A percentile compares a stretch with the other conserved stretches of the same genome.
These are phyloP conservation scores for Fusarium liriodendri DNA, from an alignment of 2,329 filamentous ascomycete genomes.

Conservation along the genomic window DNA sequence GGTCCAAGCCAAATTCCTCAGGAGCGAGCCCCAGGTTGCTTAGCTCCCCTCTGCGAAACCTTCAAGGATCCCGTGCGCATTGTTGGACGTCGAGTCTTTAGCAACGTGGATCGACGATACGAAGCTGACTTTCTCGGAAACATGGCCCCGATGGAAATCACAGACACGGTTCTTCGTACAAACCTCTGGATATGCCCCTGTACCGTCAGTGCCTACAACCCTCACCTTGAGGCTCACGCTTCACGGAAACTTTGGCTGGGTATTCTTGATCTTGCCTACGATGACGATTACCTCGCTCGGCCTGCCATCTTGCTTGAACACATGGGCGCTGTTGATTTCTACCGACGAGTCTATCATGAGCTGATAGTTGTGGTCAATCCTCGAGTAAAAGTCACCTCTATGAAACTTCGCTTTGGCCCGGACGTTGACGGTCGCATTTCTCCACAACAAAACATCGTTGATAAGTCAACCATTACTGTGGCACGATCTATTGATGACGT, in stretches of 20 bases:
- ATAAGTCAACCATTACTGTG: not conserved
- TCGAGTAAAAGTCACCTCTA: not conserved
- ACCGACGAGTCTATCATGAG: constrained; percentile 33
- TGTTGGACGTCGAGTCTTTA: constrained; percentile 32
- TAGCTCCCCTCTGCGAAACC: constrained; percentile 18
- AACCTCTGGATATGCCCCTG: constrained; percentile 39
- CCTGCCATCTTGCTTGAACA: constrained; percentile 38
- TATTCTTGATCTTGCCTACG: constrained; percentile 35
- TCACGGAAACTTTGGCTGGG: constrained; percentile 28
- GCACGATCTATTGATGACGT: constrained; percentile 7
- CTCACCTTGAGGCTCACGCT: not conserved
- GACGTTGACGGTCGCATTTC: not conserved
- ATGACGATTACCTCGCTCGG: constrained; percentile 35
- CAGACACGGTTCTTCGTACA: constrained; percentile 32
- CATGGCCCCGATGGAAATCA: constrained; percentile 32
- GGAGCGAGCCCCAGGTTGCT: constrained; percentile 23
- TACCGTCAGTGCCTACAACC: constrained; percentile 1
- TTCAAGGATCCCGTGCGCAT: constrained; percentile 31
- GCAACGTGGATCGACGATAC: constrained; percentile 22
- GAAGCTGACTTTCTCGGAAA: constrained; percentile 33
- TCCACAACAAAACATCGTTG: not conserved
- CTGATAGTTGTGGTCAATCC: constrained; percentile 32
- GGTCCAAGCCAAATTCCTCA: not conserved
- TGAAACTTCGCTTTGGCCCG: not conserved
- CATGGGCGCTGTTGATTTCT: constrained; percentile 26